Evolutionary conservation across 2,329 filamentous ascomycete genomes (phyloP), one percentile per base, ranked within the genome.

Genomic region (Colletotrichum navitas): DNA sequence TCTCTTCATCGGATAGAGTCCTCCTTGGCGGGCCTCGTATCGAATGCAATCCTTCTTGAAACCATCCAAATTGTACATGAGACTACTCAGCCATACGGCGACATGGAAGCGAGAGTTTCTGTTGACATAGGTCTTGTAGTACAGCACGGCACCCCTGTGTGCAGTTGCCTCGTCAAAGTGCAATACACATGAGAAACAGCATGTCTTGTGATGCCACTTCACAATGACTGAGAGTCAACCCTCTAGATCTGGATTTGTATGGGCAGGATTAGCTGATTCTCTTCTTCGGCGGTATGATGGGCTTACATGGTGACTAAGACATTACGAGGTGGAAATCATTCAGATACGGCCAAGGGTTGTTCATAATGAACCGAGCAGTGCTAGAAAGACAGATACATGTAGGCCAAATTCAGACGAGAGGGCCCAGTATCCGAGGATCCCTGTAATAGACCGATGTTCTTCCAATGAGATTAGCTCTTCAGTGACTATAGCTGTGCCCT

Each of bases 401-500:
- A n/a, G 16, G 12, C n/a, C 4, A 21, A 2, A 12, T 18, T 4
- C 21, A n/a, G 21, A n/a, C 34, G n/a, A 29, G 14, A 14, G 12
- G 14, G 8, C 16, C 16, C 5, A 5, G 8, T 39, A 1, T n/a
- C 2, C 10, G 5, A 34, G 32, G 26, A n/a, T 18, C 14, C 2
- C 3, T 26, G 26, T 29, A 8, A 47, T 56, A 16, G 14, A 26
- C 2, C 47, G 47, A 56, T 14, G 26, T 7, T 32, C n/a, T 11
- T 26, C 29, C 7, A 16, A 21, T 18, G 24, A 54, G 18, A 43
- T 41, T 5, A 39, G 14, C 18, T 34, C 2, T 8, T n/a, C 16
- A 29, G 1, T 5, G 36, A 51, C 21, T 72, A 64, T 39, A 72
- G 36, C 14, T 69, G 65, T 14, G 60, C 65, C 45, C 29, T 71